Base-by-base conservation (phyloP, 176 grass and related monocot species). In the Poa pratensis region DNA sequence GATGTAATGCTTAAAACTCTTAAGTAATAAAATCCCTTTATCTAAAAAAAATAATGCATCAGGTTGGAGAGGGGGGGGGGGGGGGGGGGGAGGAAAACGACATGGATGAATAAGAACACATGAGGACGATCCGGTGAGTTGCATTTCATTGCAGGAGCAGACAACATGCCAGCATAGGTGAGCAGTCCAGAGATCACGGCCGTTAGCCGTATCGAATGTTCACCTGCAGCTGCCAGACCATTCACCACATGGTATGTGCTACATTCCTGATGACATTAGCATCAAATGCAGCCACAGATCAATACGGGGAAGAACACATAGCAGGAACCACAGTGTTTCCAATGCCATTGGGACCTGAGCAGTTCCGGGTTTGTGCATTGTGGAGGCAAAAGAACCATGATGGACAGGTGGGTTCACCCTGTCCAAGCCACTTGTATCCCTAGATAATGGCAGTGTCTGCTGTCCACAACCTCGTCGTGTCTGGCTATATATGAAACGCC, bases 231-330 rank as follows among this genome's bases (percentile, higher is more conserved):
- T 71, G 64, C 45, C 90, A 79, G 64, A 24, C 46, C 78, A 63
- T 55, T 77, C 57, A 68, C 52, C 82, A 85, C 73, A 82, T 88
- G 89, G 82, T 87, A 73, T 73, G 78, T 40, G 73, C 20, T 69
- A 55, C 43, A 78, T 45, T 20, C 18, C 40, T 62, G 26, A 58
- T 87, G 27, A 66, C 17, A 83, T 0, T 2, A 72, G 57, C 57
- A 9, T 45, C 43, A 45, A 42, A 42, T 42, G 40, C 40, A 42
- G 43, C 9, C 43, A 45, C 43, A 45, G 43, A 45, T 45, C 9
- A 45, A 45, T 11, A 2, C 43, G 43, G 43, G 43, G 9, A 45
- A 45, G 43, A 45, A 45, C 43, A 45, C 43, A 11, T 1, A 45
- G 9, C 43, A 45, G 43, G 43, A 45, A 42, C 1, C 40, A 42